Conservation (phyloP, 2,329 filamentous ascomycete genomes). For the Phyllosticta citribraziliensis region DNA sequence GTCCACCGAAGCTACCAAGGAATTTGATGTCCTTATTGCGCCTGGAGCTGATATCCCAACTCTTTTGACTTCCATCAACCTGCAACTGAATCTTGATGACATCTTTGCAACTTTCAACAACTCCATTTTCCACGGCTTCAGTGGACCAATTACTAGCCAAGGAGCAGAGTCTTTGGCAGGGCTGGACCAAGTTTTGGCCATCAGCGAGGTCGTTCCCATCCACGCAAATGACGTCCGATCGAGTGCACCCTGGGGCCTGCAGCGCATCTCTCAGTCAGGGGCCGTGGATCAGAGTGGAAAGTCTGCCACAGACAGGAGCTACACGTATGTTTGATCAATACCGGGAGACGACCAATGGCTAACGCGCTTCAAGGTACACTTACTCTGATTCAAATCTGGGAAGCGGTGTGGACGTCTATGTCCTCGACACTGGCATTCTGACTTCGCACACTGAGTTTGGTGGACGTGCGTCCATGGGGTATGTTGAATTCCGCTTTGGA, state of each 20-base stretch:
- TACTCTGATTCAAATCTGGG: neutral
- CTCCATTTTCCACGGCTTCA: slow-evolving; percentile 4
- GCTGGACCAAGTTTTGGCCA: neutral
- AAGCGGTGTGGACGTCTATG: slow-evolving; percentile 42
- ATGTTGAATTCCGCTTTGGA: slow-evolving; percentile 12
- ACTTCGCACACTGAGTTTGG: slow-evolving; percentile 38
- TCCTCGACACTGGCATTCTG: slow-evolving; percentile 57
- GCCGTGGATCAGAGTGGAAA: neutral
- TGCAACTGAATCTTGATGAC: neutral
- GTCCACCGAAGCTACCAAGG: neutral
- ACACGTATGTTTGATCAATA: neutral
- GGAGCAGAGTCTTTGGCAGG: neutral
- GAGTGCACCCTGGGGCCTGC: slow-evolving; percentile 20
- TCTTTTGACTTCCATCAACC: neutral
- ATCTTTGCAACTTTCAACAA: slow-evolving; percentile 4
- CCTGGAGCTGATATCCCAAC: neutral
- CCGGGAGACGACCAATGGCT: neutral
- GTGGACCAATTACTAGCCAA: neutral
- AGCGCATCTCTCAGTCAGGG: slow-evolving; percentile 17
- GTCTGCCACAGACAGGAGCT: neutral
- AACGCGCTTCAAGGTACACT: neutral
- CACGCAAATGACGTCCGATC: neutral
- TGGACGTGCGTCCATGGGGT: slow-evolving; percentile 19
- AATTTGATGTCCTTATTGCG: slow-evolving; percentile 3
- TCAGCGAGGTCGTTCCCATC: neutral